phyloP scores from a whole-genome alignment of 73 alveolate species.

The Tetrahymena malaccensis region DNA sequence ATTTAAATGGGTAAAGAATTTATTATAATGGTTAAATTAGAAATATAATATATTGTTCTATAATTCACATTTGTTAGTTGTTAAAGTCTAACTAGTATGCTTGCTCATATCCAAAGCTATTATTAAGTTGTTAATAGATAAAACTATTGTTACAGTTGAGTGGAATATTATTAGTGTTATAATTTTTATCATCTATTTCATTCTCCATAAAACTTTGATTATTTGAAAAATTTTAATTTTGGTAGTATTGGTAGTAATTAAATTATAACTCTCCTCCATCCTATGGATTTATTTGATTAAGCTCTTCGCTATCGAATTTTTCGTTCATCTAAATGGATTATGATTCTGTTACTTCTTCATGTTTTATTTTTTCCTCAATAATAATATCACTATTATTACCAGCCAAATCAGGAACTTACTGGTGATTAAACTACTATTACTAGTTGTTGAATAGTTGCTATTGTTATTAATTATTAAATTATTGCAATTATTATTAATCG shows the following conservation, averaged over 20 bases:
- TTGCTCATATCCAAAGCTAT: background rate
- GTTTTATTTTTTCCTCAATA: background rate
- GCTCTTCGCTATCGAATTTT: background rate
- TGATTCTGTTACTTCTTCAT: background rate
- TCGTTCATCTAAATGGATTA: background rate
- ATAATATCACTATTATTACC: background rate
- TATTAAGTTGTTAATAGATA: too few species aligned
- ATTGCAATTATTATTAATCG: background rate
- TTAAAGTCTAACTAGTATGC: background rate
- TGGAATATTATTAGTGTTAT: background rate
- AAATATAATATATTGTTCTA: too few species aligned
- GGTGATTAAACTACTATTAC: too few species aligned
- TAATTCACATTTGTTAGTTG: background rate
- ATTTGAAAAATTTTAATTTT: background rate
- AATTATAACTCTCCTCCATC: background rate
- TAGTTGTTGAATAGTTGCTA: background rate
- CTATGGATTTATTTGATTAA: background rate
- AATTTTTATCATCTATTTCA: background rate
- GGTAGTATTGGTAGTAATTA: background rate
- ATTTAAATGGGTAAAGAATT: too few species aligned
- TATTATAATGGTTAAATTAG: background rate
- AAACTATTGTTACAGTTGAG: background rate
- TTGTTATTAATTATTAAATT: too few species aligned
- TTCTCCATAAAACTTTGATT: background rate
- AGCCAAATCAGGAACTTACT: background rate